Evolutionary conservation across 2,329 filamentous ascomycete genomes (phyloP).

Genomic region (Cladosporium sp.): DNA sequence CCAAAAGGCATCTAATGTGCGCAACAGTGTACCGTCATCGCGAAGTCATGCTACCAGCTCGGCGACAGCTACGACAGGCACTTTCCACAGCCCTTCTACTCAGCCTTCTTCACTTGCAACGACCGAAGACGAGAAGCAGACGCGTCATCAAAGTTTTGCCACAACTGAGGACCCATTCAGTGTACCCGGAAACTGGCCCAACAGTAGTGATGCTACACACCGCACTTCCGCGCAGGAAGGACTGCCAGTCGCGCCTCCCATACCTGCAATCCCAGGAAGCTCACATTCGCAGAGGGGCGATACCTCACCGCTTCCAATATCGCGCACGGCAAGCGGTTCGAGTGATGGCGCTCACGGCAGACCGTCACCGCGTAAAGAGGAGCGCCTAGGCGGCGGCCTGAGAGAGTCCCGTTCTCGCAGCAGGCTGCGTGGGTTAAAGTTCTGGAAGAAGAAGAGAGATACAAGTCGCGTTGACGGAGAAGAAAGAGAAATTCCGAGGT

Average conservation of each 20-base stretch:
- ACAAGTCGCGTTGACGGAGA: neutral
- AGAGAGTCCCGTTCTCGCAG: conserved; percentile 33
- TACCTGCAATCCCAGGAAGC: conserved; percentile 6
- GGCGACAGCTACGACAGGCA: conserved; percentile 26
- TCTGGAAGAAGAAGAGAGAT: conserved; percentile 33
- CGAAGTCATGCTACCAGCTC: conserved; percentile 32
- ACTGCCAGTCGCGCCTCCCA: conserved; percentile 20
- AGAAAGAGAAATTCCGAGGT: neutral
- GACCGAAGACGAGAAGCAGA: conserved; percentile 23
- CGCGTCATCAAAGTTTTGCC: conserved; percentile 1
- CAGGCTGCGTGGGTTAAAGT: conserved; percentile 32
- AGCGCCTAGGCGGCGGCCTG: conserved; percentile 10
- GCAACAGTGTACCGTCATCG: conserved; percentile 28
- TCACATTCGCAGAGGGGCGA: conserved; percentile 2
- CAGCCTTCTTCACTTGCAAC: conserved; percentile 32
- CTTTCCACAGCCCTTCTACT: conserved; percentile 27
- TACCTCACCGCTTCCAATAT: neutral
- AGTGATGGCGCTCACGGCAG: conserved; percentile 4
- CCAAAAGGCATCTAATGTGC: conserved; percentile 16
- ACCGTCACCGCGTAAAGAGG: conserved; percentile 5
- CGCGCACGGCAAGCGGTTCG: neutral
- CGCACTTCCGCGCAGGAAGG: conserved; percentile 20
- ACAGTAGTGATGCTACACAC: conserved; percentile 19
- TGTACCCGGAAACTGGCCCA: conserved; percentile 20
- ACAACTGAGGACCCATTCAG: conserved; percentile 21